Conservation (phyloP, 805 yeast genomes). For the Maudiozyma saulgeensis region DNA sequence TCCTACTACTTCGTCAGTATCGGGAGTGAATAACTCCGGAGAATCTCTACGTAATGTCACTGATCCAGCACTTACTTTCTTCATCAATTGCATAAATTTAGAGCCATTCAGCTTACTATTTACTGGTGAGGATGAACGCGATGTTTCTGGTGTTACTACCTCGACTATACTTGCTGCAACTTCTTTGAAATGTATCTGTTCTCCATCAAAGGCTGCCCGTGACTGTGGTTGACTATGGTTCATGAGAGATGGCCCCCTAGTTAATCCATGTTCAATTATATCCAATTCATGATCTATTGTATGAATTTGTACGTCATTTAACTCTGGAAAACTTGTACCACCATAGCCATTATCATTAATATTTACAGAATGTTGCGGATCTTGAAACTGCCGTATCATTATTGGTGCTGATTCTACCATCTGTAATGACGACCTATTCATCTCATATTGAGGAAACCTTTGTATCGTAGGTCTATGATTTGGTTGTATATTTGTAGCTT, state of each 20-base stretch:
- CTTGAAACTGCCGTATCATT: not conserved
- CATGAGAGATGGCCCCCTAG: too few species aligned
- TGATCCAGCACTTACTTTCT: constrained; percentile 23
- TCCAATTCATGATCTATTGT: constrained; percentile 11
- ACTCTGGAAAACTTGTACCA: not conserved
- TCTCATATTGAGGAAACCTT: not conserved
- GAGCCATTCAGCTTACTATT: constrained; percentile 19
- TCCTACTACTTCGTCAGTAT: constrained; percentile 21
- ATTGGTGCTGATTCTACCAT: not conserved
- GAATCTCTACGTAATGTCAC: constrained; percentile 16
- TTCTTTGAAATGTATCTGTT: constrained; percentile 19
- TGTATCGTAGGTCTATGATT: not conserved
- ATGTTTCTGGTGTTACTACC: constrained; percentile 5
- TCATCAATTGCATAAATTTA: constrained; percentile 25
- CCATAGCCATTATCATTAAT: not conserved
- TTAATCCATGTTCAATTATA: constrained; percentile 12
- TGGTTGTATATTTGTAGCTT: not conserved
- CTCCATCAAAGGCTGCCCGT: constrained; percentile 7
- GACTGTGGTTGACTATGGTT: not conserved
- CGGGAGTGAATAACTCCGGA: constrained; percentile 17
- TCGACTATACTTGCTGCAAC: constrained; percentile 21
- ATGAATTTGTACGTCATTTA: not conserved
- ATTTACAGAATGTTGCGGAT: not conserved
- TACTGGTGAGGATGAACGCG: constrained; percentile 6
- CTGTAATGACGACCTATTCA: not conserved